Evolutionary conservation across 2,329 filamentous ascomycete species (phyloP).

Genomic region (Paraphoma sp.): DNA sequence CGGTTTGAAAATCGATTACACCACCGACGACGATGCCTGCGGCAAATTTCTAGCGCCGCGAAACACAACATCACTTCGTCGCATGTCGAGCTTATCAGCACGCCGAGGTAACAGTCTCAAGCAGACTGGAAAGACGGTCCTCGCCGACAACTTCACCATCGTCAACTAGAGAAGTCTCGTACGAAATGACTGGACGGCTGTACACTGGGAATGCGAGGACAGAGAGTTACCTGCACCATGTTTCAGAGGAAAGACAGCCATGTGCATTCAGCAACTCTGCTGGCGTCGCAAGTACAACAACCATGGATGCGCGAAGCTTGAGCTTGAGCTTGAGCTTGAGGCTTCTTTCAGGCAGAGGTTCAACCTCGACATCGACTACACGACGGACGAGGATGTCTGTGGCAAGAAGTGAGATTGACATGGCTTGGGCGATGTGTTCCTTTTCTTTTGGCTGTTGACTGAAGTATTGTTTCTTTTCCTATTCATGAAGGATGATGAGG

Average conservation of each 20-base stretch:
- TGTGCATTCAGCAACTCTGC: not conserved
- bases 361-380: constrained; percentile 1
- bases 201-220: not conserved
- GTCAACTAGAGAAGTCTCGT: not conserved
- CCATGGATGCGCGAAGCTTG: not conserved
- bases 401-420: not conserved
- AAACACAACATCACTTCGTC: not conserved
- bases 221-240: not conserved
- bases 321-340: constrained; percentile 3
- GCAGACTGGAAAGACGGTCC: not conserved
- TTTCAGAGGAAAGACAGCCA: not conserved
- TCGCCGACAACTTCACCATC: too few species aligned
- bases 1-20: not conserved
- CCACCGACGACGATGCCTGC: constrained; percentile 3
- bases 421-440: not conserved
- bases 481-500: not conserved
- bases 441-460: not conserved
- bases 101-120: not conserved
- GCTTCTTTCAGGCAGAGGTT: not conserved
- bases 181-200: not conserved
- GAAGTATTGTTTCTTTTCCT: not conserved
- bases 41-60: not conserved
- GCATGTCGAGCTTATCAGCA: not conserved
- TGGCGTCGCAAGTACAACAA: not conserved
- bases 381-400: constrained; percentile 7